phyloP scores from a whole-genome alignment of 768 basidiomycete species.

The Lactarius akahatsu region DNA sequence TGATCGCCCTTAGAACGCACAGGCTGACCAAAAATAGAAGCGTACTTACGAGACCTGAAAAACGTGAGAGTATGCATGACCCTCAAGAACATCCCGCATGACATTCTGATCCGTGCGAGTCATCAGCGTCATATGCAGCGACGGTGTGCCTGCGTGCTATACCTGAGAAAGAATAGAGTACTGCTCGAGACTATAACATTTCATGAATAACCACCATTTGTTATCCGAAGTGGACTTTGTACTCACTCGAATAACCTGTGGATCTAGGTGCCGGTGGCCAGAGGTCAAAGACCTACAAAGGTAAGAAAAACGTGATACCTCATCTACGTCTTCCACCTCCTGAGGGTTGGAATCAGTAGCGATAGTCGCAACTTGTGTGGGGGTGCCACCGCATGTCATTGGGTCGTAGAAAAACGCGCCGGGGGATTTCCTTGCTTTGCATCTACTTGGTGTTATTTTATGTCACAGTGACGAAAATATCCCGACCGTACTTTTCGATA shows the following conservation, averaged over 20 bases:
- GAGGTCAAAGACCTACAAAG: background rate
- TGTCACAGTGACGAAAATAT: too few relatives aligned
- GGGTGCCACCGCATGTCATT: background rate
- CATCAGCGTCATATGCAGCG: background rate
- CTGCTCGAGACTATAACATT: conserved; percentile 20
- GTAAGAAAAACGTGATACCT: conserved; percentile 7
- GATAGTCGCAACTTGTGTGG: background rate
- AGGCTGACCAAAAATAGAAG: background rate
- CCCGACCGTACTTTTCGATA: conserved; percentile 2
- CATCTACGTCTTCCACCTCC: conserved; percentile 8
- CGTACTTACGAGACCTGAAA: conserved; percentile 27
- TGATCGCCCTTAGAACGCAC: background rate
- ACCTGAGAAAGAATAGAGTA: conserved; percentile 22
- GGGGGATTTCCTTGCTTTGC: conserved; percentile 10
- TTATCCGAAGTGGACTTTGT: background rate
- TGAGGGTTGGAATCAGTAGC: background rate
- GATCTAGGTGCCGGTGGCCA: background rate
- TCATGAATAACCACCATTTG: background rate
- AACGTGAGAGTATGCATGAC: conserved; percentile 19
- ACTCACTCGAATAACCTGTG: conserved; percentile 22
- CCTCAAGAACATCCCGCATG: conserved; percentile 22
- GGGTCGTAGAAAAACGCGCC: conserved; percentile 12
- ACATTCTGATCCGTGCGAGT: conserved; percentile 6
- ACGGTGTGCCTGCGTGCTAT: background rate
- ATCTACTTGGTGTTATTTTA: conserved; percentile 17